Evolutionary conservation across 768 basidiomycete genomes (phyloP), one percentile per base, ranked within the genome.

Genomic region (Leccinellum rugosiceps): DNA sequence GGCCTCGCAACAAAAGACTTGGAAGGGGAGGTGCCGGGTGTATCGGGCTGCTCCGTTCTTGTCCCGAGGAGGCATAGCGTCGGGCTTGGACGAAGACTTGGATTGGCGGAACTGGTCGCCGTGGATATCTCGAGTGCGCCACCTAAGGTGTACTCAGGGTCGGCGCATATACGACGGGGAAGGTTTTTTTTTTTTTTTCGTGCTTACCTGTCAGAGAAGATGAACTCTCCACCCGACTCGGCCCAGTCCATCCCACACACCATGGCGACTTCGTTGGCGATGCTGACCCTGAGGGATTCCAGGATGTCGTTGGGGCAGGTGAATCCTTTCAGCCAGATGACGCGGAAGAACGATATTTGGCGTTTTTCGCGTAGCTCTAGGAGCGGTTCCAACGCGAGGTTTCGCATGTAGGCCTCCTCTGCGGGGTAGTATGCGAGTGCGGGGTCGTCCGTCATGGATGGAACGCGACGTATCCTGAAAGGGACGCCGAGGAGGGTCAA

Each of bases 161-260:
- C 31, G 17, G 5, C 31, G 25, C 8, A 17, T 10, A 25, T 17
- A 5, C 21, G 6, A 7, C 2, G 4, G 14, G 28, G 28, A 28
- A 4, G 30, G n/a, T n/a, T n/a, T n/a, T n/a, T n/a, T n/a, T n/a
- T n/a, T n/a, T 5, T 34, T 21, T 25, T 31, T 4, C 0, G 72
- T 15, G 11, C 86, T 50, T 62, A 92, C 94, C 96, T 81, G 73
- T 98, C 96, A 17, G 95, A 98, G 75, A 97, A 98, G 63, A 98
- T 94, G 78, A 98, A 99, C 74, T 93, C 90, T 0, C 94, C 94
- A 61, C 94, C 92, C 66, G 94, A 90, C 73, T 99, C 95, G 11
- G 94, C 96, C 97, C 97, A 99, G 68, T 99, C 97, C 96, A 98
- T 98, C n/a, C 95, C 96, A 68, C 97, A 98, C 2, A 98, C 94